These are phyloP conservation scores for Cylindrotheca closterium DNA, from an alignment of 108 stramenopile genomes.

Conservation along the genomic window DNA sequence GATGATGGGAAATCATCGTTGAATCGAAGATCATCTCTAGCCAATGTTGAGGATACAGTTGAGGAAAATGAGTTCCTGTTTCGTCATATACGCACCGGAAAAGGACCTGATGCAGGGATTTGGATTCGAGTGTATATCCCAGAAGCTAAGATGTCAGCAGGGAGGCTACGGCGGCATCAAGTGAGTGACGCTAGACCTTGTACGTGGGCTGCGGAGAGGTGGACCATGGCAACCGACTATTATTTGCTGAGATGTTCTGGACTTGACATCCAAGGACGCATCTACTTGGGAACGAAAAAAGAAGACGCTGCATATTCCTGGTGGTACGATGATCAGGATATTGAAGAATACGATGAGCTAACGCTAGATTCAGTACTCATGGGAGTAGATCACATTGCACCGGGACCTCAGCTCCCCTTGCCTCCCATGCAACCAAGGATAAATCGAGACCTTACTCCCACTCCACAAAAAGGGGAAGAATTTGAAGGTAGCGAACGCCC, in stretches of 20 bases:
- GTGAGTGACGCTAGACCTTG: neutral
- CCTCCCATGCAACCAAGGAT: slow-evolving; percentile 19
- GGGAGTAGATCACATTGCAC: slow-evolving; percentile 65
- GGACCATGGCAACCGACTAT: slow-evolving; percentile 36
- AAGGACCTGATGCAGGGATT: slow-evolving; percentile 71
- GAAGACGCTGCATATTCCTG: slow-evolving; percentile 22
- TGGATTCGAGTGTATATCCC: slow-evolving; percentile 62
- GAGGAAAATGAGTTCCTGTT: slow-evolving; percentile 50
- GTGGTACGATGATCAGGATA: slow-evolving; percentile 24
- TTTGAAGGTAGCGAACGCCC: neutral
- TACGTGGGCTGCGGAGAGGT: slow-evolving; percentile 61
- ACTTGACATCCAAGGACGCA: slow-evolving; percentile 64
- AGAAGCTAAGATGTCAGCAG: slow-evolving; percentile 1
- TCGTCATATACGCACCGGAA: slow-evolving; percentile 73
- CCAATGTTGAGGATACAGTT: slow-evolving; percentile 3
- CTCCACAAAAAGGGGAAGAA: neutral
- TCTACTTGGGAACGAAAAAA: slow-evolving; percentile 53
- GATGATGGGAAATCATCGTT: slow-evolving; percentile 6
- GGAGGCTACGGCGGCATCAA: neutral
- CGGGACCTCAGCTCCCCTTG: slow-evolving; percentile 42
- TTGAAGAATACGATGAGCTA: slow-evolving; percentile 49
- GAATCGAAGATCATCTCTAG: neutral
- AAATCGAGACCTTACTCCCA: slow-evolving; percentile 14
- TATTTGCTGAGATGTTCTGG: slow-evolving; percentile 72
- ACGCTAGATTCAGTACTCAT: slow-evolving; percentile 67